A percentile compares a stretch with the other conserved stretches of the same genome.
These are phyloP conservation scores for Candida glucosophila DNA, from an alignment of 1,139 yeast genomes.

Conservation along the genomic window DNA sequence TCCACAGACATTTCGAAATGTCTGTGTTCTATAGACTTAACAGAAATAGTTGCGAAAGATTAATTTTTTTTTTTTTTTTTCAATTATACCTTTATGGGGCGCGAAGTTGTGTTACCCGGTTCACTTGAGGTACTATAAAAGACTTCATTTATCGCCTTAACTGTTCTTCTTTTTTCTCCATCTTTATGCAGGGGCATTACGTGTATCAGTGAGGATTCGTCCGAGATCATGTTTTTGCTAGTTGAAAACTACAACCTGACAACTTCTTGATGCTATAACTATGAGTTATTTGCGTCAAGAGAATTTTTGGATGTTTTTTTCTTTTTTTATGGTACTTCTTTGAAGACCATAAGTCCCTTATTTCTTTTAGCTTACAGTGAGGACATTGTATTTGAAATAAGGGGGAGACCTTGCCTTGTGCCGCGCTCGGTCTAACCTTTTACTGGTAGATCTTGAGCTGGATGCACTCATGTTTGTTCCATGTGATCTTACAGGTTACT, in stretches of 20 bases:
- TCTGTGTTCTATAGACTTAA: too few relatives aligned
- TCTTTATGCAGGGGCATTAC: slow-evolving; percentile 99
- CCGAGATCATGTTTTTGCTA: slow-evolving; percentile 99
- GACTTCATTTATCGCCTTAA: slow-evolving; percentile 3
- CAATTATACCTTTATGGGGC: too few relatives aligned
- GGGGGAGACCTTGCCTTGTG: slow-evolving; percentile 39
- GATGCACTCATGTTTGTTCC: slow-evolving; percentile 27
- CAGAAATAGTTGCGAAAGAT: too few relatives aligned
- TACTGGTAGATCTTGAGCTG: slow-evolving; percentile 48
- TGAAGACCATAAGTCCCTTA: slow-evolving; percentile 17
- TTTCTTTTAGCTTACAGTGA: slow-evolving; percentile 10
- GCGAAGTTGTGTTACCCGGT: slow-evolving; percentile 8
- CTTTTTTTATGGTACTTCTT: slow-evolving; percentile 24
- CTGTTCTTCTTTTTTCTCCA: slow-evolving; percentile 43
- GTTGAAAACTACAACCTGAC: slow-evolving; percentile 99
- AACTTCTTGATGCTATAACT: slow-evolving; percentile 65
- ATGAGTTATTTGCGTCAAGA: slow-evolving; percentile 40
- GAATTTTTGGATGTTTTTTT: slow-evolving; percentile 64
- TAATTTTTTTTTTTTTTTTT: too few relatives aligned
- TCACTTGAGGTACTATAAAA: slow-evolving; percentile 2
- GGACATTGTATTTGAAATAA: slow-evolving; percentile 16
- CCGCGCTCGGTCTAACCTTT: slow-evolving; percentile 59
- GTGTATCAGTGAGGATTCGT: slow-evolving; percentile 99
- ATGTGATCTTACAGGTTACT: slow-evolving; percentile 15
- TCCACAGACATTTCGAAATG: too few relatives aligned